A percentile compares a stretch with the other conserved stretches of the same genome.
Conservation (phyloP, 768 basidiomycete species). For the Xanthoconium stramineum region DNA sequence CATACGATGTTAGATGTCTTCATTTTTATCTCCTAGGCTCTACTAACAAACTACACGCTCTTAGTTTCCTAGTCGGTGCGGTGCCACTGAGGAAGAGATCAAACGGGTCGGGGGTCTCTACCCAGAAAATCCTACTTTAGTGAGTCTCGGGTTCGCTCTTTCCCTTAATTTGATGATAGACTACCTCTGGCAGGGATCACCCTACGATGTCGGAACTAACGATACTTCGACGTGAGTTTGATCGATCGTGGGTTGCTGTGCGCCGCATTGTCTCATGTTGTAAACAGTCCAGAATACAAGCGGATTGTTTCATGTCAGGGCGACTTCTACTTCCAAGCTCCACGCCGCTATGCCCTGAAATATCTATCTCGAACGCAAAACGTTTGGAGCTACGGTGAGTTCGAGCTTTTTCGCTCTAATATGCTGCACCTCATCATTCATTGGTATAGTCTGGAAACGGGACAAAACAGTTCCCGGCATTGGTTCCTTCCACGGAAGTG, state of each 20-base stretch:
- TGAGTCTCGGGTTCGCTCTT: not conserved
- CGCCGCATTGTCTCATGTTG: not conserved
- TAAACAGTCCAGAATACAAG: not conserved
- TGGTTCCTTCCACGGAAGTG: slow-evolving; percentile 19
- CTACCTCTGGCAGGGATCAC: slow-evolving; percentile 20
- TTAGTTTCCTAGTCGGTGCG: slow-evolving; percentile 16
- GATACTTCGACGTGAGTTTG: slow-evolving; percentile 10
- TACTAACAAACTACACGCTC: not conserved
- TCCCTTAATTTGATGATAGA: not conserved
- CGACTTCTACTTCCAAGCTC: slow-evolving; percentile 1
- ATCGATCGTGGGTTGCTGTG: not conserved
- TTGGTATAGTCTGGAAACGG: slow-evolving; percentile 14
- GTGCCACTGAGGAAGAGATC: slow-evolving; percentile 6
- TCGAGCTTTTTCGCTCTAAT: not conserved
- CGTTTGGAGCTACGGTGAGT: slow-evolving; percentile 12
- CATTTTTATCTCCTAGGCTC: not conserved
- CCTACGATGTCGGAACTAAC: slow-evolving; percentile 25
- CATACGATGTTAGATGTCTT: not conserved
- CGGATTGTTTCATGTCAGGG: slow-evolving; percentile 19
- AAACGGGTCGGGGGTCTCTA: not conserved
- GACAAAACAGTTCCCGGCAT: slow-evolving; percentile 11
- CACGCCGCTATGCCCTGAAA: slow-evolving; percentile 5
- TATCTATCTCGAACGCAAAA: slow-evolving; percentile 11
- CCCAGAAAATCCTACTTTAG: slow-evolving; percentile 2
- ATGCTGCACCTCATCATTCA: not conserved